phyloP scores from a whole-genome alignment of 176 grass and related monocot species.

The Aegilops sharonensis region DNA sequence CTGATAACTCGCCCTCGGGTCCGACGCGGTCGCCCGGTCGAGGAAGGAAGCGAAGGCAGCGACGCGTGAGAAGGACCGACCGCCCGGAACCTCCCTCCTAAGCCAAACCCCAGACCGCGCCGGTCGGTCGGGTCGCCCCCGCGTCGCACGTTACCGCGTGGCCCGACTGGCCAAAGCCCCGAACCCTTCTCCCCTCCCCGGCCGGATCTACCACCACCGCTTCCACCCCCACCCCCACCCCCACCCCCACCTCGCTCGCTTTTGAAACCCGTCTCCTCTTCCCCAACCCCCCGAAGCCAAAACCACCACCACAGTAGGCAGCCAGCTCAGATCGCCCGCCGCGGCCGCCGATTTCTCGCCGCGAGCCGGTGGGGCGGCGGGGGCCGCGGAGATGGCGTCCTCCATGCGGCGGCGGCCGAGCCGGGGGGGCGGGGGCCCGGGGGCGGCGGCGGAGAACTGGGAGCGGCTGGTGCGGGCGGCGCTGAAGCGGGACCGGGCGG shows the following conservation, averaged over 20 bases:
- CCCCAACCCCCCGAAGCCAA: background rate
- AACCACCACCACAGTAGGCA: background rate
- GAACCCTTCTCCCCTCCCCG: background rate
- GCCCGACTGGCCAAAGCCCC: background rate
- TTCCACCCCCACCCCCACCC: background rate
- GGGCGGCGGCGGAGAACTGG: conserved; percentile 68
- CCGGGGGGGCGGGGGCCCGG: conserved; percentile 18
- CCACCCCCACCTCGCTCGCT: background rate
- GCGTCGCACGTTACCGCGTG: background rate
- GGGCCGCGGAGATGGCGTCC: conserved; percentile 26
- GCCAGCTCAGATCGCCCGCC: conserved; percentile 20
- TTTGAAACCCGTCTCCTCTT: background rate
- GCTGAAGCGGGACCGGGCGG: conserved; percentile 50
- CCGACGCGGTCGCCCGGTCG: background rate
- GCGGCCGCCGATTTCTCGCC: background rate
- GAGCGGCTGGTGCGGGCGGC: conserved; percentile 76
- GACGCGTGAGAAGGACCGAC: background rate
- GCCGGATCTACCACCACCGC: background rate
- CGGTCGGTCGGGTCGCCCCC: background rate
- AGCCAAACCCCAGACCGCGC: background rate
- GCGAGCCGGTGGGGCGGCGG: background rate
- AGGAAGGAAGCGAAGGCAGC: background rate
- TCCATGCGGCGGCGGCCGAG: conserved; percentile 33
- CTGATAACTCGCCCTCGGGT: background rate
- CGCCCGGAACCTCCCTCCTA: background rate